phyloP scores from a whole-genome alignment of 176 grass and related monocot genomes.

The Pontederia paniculata region DNA sequence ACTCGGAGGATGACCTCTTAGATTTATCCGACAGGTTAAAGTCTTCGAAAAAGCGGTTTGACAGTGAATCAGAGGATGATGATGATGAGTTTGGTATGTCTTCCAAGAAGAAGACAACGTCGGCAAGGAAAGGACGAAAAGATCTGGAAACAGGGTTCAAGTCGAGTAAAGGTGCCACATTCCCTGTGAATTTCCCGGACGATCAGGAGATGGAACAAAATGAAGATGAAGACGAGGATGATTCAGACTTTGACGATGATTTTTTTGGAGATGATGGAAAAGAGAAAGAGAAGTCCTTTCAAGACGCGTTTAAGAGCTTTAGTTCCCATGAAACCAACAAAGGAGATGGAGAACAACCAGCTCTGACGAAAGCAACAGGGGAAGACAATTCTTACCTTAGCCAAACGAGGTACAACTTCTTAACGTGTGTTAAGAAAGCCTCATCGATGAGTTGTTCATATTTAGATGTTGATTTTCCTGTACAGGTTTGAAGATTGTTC shows the following conservation, averaged over 20 bases:
- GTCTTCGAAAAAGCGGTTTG: slow-evolving; percentile 27
- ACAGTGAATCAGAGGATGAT: slow-evolving; percentile 35
- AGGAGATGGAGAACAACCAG: neutral
- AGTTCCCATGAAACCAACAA: neutral
- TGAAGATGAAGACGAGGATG: neutral
- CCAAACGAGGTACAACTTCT: slow-evolving; percentile 49
- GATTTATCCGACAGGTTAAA: no score
- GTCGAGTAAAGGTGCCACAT: neutral
- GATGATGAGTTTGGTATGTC: slow-evolving; percentile 26
- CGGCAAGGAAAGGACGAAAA: neutral
- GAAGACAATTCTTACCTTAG: slow-evolving; percentile 70
- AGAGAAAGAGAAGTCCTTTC: neutral
- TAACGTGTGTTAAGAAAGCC: neutral
- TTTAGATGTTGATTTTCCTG: slow-evolving; percentile 1
- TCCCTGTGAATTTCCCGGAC: neutral
- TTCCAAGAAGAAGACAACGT: slow-evolving; percentile 10
- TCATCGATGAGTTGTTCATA: neutral
- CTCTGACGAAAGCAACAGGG: slow-evolving; percentile 4
- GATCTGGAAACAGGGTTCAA: neutral
- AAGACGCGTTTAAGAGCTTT: neutral
- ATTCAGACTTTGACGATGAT: neutral
- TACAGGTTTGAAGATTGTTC: slow-evolving; percentile 62
- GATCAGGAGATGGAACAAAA: neutral
- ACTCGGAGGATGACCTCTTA: no score
- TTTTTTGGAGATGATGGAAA: slow-evolving; percentile 1